phyloP scores from a whole-genome alignment of 208 protist genomes.

The Porcisia hertigi region DNA sequence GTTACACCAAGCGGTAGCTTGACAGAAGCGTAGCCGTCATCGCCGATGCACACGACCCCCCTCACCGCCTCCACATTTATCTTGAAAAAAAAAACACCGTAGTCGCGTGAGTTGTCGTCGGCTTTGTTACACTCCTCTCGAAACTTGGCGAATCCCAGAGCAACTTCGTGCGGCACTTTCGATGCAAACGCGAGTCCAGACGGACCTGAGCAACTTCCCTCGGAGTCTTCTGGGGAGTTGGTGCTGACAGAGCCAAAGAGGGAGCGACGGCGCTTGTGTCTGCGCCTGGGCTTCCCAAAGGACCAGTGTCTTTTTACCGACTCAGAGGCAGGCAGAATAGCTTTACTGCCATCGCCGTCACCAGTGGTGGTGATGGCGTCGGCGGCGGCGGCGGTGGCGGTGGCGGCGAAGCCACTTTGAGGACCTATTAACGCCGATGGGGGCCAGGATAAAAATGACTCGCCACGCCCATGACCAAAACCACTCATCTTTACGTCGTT shows the following conservation, averaged over 20 bases:
- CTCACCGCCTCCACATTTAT: constrained; percentile 37
- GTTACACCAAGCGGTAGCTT: constrained; percentile 66
- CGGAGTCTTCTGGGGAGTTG: constrained; percentile 5
- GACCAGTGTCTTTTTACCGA: constrained; percentile 1
- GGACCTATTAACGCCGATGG: neutral
- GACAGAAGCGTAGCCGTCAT: constrained; percentile 56
- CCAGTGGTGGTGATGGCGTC: no score
- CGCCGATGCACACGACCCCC: constrained; percentile 50
- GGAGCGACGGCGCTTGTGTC: constrained; percentile 18
- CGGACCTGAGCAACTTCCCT: constrained; percentile 1
- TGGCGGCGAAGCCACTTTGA: neutral
- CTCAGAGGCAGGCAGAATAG: constrained; percentile 24
- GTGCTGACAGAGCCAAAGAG: constrained; percentile 15
- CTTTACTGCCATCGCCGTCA: neutral
- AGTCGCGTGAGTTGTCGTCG: constrained; percentile 75
- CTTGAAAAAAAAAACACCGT: constrained; percentile 68
- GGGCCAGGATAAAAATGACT: neutral
- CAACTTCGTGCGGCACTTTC: constrained; percentile 45
- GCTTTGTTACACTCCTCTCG: constrained; percentile 60
- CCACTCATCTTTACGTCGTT: neutral
- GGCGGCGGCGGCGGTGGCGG: neutral
- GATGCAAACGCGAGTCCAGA: constrained; percentile 30
- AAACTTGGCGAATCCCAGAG: constrained; percentile 53
- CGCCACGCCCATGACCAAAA: neutral
- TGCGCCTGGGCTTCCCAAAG: neutral